Conservation (phyloP, 495 filamentous ascomycete species). For the Saxophila tyrrhenica region DNA sequence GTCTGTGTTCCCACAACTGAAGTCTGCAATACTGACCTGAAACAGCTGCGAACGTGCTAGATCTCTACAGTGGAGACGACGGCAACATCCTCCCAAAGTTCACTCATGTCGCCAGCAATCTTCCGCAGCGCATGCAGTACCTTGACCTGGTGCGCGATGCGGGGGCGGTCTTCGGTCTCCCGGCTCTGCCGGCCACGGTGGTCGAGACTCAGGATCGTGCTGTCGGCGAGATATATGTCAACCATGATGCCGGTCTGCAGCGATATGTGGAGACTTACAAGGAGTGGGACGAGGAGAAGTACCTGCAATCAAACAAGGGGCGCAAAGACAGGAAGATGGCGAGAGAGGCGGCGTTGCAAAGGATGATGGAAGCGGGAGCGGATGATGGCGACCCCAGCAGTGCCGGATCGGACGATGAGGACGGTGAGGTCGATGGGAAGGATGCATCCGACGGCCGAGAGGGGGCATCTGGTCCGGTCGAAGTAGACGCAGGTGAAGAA, state of each 20-base stretch:
- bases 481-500: too few relatives aligned
- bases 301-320: too few relatives aligned
- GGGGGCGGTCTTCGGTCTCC: background rate
- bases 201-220: background rate
- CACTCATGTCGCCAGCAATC: slow-evolving; percentile 5
- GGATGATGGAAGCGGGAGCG: too few relatives aligned
- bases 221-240: background rate
- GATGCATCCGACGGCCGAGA: too few relatives aligned
- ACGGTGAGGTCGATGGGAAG: too few relatives aligned
- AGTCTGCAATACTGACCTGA: background rate
- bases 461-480: too few relatives aligned
- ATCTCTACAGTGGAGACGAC: background rate
- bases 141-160: background rate
- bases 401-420: too few relatives aligned
- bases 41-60: background rate
- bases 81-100: background rate
- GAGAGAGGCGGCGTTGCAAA: too few relatives aligned
- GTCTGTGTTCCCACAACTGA: background rate
- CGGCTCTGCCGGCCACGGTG: background rate
- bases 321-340: too few relatives aligned
- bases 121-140: slow-evolving; percentile 1
- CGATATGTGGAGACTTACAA: too few relatives aligned
- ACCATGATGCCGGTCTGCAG: background rate
- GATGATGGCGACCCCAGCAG: too few relatives aligned
- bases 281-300: too few relatives aligned